Conservation (phyloP, 176 grass and related monocot species). For the Paspalum notatum region DNA sequence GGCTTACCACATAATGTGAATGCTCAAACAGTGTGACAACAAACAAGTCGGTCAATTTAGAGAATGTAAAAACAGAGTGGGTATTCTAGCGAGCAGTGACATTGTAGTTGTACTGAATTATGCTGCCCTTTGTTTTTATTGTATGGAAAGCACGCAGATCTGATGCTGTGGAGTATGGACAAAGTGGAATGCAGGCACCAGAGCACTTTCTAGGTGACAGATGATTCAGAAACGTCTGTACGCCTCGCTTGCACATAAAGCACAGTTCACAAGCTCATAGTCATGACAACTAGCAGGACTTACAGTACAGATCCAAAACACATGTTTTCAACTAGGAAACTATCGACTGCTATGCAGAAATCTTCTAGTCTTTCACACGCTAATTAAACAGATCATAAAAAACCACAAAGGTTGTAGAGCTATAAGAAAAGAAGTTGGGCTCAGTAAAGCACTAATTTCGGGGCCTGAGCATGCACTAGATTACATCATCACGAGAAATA, state of each 20-base stretch:
- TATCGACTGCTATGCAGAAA: background rate
- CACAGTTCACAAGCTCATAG: slow-evolving; percentile 28
- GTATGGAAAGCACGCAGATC: slow-evolving; percentile 13
- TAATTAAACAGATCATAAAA: slow-evolving; percentile 16
- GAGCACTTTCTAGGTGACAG: background rate
- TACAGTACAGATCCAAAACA: background rate
- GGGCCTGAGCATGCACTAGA: slow-evolving; percentile 2
- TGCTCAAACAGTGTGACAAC: slow-evolving; percentile 25
- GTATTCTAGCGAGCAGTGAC: slow-evolving; percentile 19
- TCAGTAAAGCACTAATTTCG: slow-evolving; percentile 11
- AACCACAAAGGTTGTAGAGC: background rate
- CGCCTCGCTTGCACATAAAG: background rate
- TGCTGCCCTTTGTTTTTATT: slow-evolving; percentile 4
- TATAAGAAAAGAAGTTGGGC: slow-evolving; percentile 30
- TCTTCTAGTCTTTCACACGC: slow-evolving; percentile 25
- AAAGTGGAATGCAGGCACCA: background rate
- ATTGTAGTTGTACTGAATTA: slow-evolving; percentile 1
- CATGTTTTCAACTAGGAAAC: slow-evolving; percentile 19
- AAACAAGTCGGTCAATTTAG: slow-evolving; percentile 38
- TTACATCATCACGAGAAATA: background rate
- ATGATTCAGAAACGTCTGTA: background rate
- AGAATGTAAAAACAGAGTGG: slow-evolving; percentile 22
- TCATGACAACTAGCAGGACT: background rate
- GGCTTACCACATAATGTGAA: background rate
- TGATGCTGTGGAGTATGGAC: slow-evolving; percentile 25